These are phyloP conservation scores for Candida silvatica DNA, from an alignment of 805 yeast species.

Conservation along the genomic window DNA sequence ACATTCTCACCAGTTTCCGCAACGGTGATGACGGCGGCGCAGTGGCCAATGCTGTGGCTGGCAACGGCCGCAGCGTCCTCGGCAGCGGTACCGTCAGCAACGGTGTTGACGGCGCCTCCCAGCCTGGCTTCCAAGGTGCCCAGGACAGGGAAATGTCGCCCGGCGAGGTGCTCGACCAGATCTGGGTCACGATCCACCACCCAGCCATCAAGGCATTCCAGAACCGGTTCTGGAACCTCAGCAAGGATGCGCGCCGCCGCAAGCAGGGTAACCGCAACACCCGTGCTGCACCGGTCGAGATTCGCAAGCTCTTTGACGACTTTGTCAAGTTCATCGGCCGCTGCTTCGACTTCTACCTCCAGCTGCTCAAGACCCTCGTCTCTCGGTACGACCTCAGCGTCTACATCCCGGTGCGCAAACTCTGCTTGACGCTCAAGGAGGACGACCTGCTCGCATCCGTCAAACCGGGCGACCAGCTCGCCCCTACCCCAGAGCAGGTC, in stretches of 20 bases:
- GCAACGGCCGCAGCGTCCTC: not conserved
- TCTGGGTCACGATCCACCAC: constrained; percentile 58
- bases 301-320: constrained; percentile 45
- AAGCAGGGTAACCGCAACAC: constrained; percentile 6
- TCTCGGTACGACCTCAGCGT: constrained; percentile 28
- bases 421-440: constrained; percentile 21
- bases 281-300: constrained; percentile 35
- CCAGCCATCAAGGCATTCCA: constrained; percentile 56
- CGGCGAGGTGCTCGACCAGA: constrained; percentile 33
- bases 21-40: constrained; percentile 2
- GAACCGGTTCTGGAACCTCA: constrained; percentile 20
- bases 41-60: not conserved
- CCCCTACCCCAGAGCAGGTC: constrained; percentile 6
- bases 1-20: constrained; percentile 32
- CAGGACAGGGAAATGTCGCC: constrained; percentile 9
- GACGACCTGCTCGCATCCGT: constrained; percentile 2
- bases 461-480: constrained; percentile 1
- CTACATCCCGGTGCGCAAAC: constrained; percentile 25
- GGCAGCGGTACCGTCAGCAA: not conserved
- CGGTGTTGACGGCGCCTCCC: constrained; percentile 1
- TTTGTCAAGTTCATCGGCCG: constrained; percentile 41
- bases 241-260: constrained; percentile 4
- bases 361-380: constrained; percentile 31
- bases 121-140: not conserved
- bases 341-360: constrained; percentile 38